Evolutionary conservation across 202 grass and related monocot species (phyloP).

Genomic region (Digitaria exilis): DNA sequence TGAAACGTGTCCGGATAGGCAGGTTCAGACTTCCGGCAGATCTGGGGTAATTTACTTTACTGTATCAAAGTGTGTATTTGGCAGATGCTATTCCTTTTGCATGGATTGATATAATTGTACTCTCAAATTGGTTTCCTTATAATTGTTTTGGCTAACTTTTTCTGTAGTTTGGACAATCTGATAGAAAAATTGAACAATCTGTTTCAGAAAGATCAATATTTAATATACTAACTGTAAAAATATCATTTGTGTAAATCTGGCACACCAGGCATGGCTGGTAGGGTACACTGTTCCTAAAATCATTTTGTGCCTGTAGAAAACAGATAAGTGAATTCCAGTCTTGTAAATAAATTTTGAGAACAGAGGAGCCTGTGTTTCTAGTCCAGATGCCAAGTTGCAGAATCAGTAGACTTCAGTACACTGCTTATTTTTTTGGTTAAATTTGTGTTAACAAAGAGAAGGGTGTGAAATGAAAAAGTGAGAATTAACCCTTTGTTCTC

Average conservation of each 20-base stretch:
- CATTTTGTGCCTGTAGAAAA: not conserved
- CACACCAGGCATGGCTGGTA: not conserved
- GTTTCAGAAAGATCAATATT: slow-evolving; percentile 7
- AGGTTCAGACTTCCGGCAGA: slow-evolving; percentile 84
- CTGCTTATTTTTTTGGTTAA: slow-evolving; percentile 6
- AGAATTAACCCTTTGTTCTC: slow-evolving; percentile 14
- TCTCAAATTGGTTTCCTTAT: not conserved
- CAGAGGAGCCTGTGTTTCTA: not conserved
- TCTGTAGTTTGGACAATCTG: not conserved
- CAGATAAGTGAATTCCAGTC: not conserved
- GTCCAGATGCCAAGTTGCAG: not conserved
- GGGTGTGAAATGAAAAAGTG: not conserved
- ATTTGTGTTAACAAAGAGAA: not conserved
- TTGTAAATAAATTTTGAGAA: not conserved
- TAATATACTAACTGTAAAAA: not conserved
- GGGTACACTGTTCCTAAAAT: not conserved
- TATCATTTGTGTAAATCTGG: not conserved
- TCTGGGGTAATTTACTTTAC: slow-evolving; percentile 66
- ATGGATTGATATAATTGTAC: not conserved
- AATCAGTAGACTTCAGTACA: not conserved
- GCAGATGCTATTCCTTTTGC: not conserved
- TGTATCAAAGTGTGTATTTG: slow-evolving; percentile 13
- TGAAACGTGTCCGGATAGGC: slow-evolving; percentile 89
- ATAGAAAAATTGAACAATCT: slow-evolving; percentile 10
- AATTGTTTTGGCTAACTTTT: slow-evolving; percentile 10